Base-by-base conservation (phyloP, 768 basidiomycete species). In the Kwoniella pini region DNA sequence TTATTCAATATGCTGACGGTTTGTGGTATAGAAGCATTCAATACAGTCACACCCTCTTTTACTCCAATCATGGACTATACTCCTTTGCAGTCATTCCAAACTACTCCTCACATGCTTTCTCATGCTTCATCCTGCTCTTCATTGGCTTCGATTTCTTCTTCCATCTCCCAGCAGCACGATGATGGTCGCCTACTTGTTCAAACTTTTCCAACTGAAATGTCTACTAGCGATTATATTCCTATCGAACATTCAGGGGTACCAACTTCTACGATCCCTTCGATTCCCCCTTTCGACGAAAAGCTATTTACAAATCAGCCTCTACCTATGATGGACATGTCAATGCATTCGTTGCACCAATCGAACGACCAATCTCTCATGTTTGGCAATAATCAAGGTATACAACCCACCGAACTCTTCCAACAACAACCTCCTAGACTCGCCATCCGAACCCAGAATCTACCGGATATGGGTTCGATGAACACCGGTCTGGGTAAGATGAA, bases 81-180 rank as follows among this genome's bases (percentile, higher is more conserved):
- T 31, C 30, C 54, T 15, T 19, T 53, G 33, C 36, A 42, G n/a
- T 28, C 38, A 6, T 45, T 38, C 13, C 40, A 28, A 9, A 21
- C 24, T 11, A 33, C 19, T 17, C 45, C 54, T 10, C 59, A 65
- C 19, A 36, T 44, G n/a, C 59, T 65, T 28, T 61, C 54, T 9
- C 64, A 65, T 33, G 50, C 64, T 2, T 62, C 64, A 1, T 65
- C 64, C 7, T 45, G 17, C n/a, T 65, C 64, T 1, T 65, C 64
- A 9, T 36, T 65, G 31, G 42, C 57, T 13, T 70, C 69, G 2
- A 27, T 67, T 24, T 19, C 54, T 6, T 67, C 33, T 36, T 7
- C 33, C 33, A 36, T n/a, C n/a, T n/a, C 69, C 6, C 57, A 49
- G 1, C 54, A 55, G 17, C 22, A 22, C 22, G 58, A 52, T 31